Conservation (phyloP, 768 basidiomycete species). For the Boletus eberwhitei region DNA sequence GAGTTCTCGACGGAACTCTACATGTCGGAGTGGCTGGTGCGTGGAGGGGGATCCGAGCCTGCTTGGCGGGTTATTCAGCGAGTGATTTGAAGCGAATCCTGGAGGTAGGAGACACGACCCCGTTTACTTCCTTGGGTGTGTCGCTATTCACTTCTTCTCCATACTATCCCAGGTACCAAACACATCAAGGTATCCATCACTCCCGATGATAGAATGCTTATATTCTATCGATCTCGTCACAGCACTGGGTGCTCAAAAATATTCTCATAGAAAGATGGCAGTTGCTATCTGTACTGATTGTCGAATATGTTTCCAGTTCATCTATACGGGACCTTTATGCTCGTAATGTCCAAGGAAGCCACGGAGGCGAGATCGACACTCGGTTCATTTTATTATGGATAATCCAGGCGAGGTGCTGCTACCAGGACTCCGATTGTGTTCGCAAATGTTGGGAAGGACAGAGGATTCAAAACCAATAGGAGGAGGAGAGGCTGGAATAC, state of each 20-base stretch:
- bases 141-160: neutral
- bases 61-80: neutral
- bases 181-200: neutral
- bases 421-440: no score
- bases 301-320: neutral
- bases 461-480: neutral
- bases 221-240: neutral
- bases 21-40: neutral
- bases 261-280: neutral
- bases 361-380: neutral
- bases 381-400: no score
- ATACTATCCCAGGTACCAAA: neutral
- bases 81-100: neutral
- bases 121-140: neutral
- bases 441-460: no score
- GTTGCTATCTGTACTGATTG: neutral
- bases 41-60: neutral
- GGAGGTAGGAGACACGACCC: neutral
- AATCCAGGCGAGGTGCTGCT: no score
- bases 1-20: neutral
- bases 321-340: neutral
- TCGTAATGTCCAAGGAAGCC: neutral
- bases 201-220: neutral
- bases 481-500: neutral
- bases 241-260: neutral